phyloP scores from a whole-genome alignment of 768 basidiomycete genomes.

The Suillus placidus region DNA sequence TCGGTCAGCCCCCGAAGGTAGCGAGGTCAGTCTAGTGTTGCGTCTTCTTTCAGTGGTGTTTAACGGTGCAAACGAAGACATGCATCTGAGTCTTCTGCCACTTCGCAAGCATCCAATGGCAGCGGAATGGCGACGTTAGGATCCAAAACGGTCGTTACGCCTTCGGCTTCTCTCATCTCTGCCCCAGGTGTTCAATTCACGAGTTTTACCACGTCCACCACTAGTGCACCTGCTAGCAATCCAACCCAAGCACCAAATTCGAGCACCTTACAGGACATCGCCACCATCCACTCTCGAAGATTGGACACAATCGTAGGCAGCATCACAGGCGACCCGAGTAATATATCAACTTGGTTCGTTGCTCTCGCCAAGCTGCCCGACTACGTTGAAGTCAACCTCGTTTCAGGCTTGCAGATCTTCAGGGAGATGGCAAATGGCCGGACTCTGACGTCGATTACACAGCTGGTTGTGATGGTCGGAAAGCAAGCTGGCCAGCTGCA shows the following conservation, averaged over 20 bases:
- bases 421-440: slow-evolving; percentile 56
- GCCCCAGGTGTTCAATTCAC: not conserved
- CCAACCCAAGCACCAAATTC: slow-evolving; percentile 17
- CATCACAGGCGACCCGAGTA: slow-evolving; percentile 31
- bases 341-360: slow-evolving; percentile 29
- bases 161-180: not conserved
- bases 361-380: not conserved
- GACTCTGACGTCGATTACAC: slow-evolving; percentile 60
- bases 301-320: slow-evolving; percentile 45
- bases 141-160: not conserved
- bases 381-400: not conserved
- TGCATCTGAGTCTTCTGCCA: not conserved
- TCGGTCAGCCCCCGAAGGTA: not conserved
- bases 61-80: not conserved
- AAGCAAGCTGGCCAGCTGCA: slow-evolving; percentile 73
- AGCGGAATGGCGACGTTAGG: not conserved
- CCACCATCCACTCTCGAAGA: slow-evolving; percentile 40
- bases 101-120: not conserved
- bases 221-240: not conserved
- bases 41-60: not conserved
- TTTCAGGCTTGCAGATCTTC: slow-evolving; percentile 50
- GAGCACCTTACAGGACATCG: slow-evolving; percentile 34
- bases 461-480: slow-evolving; percentile 60
- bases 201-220: not conserved
- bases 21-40: not conserved